phyloP scores from a whole-genome alignment of 179 eudicot genomes.

The Silene vulgaris region DNA sequence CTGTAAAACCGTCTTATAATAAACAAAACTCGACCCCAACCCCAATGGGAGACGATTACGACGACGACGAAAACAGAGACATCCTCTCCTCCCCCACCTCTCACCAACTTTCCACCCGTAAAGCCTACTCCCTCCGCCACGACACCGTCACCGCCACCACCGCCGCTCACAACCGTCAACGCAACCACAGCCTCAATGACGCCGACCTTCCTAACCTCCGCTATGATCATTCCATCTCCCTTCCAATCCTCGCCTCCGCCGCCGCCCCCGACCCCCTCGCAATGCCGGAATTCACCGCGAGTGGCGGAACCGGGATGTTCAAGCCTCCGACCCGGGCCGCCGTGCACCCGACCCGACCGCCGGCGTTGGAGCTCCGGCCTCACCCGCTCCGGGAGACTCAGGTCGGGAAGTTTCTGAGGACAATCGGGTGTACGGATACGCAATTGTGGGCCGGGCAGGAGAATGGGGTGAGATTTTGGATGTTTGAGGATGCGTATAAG shows the following conservation, averaged over 20 bases:
- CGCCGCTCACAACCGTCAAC: slow-evolving; percentile 36
- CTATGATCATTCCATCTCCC: slow-evolving; percentile 33
- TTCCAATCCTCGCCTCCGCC: slow-evolving; percentile 2
- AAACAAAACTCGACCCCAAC: neutral
- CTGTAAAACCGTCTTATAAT: slow-evolving; percentile 1
- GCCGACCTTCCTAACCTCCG: slow-evolving; percentile 4
- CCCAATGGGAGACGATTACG: slow-evolving; percentile 38
- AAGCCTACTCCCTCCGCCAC: slow-evolving; percentile 39
- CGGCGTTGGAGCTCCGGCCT: slow-evolving; percentile 80
- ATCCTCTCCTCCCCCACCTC: slow-evolving; percentile 13
- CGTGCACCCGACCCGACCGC: slow-evolving; percentile 75
- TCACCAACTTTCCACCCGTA: slow-evolving; percentile 34
- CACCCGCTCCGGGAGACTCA: slow-evolving; percentile 95
- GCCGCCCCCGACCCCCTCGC: slow-evolving; percentile 12
- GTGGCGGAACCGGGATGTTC: slow-evolving; percentile 51
- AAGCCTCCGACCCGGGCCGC: slow-evolving; percentile 65
- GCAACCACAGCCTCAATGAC: slow-evolving; percentile 40
- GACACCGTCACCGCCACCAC: slow-evolving; percentile 27
- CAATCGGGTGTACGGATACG: slow-evolving; percentile 72
- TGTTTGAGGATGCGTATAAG: slow-evolving; percentile 49
- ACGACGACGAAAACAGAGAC: slow-evolving; percentile 29
- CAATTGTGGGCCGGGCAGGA: slow-evolving; percentile 97
- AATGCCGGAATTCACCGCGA: slow-evolving; percentile 50
- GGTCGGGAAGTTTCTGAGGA: slow-evolving; percentile 68
- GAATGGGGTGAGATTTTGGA: slow-evolving; percentile 83